Base-by-base conservation (phyloP, 108 stramenopile genomes). In the Licmophora abbreviata region DNA sequence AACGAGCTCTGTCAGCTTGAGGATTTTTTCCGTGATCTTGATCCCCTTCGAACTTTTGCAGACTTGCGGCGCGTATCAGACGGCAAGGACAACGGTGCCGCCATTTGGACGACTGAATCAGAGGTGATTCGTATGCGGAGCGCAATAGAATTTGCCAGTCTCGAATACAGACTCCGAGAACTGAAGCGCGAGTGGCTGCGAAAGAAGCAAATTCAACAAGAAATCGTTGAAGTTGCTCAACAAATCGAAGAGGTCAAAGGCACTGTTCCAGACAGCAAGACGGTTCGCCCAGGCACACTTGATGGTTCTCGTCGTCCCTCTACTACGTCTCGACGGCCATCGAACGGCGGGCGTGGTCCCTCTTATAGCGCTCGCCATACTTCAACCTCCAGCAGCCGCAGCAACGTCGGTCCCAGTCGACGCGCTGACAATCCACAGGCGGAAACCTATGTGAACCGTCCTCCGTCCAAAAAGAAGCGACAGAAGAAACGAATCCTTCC, bases 1-100 rank as follows among this genome's bases (percentile, higher is more conserved):
- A 30, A 48, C 41, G 60, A 61, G 27, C 59, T 69, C 63, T 29
- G 28, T 2, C 58, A 60, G 17, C 56, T 69, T 14, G 68, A 69
- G 38, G 10, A 29, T 21, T 51, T 69, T 1, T 60, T 64, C 23
- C 51, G 63, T 29, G 59, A 69, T 29, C 40, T 28, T 26, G 68
- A 65, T 30, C 56, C 68, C n/a, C 40, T 54, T 3, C 56, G 68
- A 44, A 32, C 30, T 24, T 69, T 65, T 60, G 41, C 36, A 10
- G 31, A 44, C 10, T 15, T 69, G 17, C 50, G 33, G 20, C 63
- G 63, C 35, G 59, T 69, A 11, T 20, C 52, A 7, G 22, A 33
- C 17, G 63, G 58, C 27, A 51, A 54, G 26, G 37, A 47, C 18
- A 58, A 63, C 25, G 51, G 37, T 1, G 31, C 23, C 51, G 68